These are phyloP conservation scores for Papiliotrema fonsecae DNA, from an alignment of 1,284 basidiomycete species.

Conservation along the genomic window DNA sequence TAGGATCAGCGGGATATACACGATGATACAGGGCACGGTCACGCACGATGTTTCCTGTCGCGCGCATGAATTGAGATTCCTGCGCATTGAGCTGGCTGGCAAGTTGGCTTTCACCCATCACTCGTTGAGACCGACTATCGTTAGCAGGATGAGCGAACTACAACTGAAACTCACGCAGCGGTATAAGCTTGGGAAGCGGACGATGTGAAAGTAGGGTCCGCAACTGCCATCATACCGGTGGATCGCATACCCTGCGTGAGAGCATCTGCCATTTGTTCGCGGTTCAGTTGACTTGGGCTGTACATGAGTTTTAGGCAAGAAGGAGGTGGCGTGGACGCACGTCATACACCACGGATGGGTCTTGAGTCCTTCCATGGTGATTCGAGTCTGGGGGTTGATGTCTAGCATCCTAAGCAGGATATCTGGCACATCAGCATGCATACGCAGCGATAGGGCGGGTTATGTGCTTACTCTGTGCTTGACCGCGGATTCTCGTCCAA, in stretches of 20 bases:
- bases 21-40: background rate
- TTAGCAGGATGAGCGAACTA: background rate
- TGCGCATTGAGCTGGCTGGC: constrained; percentile 36
- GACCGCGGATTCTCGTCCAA: constrained; percentile 67
- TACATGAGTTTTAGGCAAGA: too few relatives aligned
- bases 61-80: constrained; percentile 46
- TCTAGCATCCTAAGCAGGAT: constrained; percentile 69
- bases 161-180: constrained; percentile 19
- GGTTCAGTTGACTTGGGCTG: constrained; percentile 67
- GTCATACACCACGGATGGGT: constrained; percentile 74
- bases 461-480: constrained; percentile 57
- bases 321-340: too few relatives aligned
- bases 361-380: constrained; percentile 66
- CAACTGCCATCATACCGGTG: constrained; percentile 63
- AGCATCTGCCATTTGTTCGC: constrained; percentile 61
- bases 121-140: constrained; percentile 31
- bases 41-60: constrained; percentile 44
- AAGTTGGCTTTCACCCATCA: constrained; percentile 33
- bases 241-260: constrained; percentile 63
- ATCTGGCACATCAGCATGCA: constrained; percentile 50
- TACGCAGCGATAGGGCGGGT: background rate
- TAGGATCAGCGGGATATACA: constrained; percentile 9
- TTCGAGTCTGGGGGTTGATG: constrained; percentile 64
- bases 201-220: constrained; percentile 52
- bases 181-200: constrained; percentile 34